phyloP scores from a whole-genome alignment of 768 basidiomycete genomes.

The Mycena latifolia region DNA sequence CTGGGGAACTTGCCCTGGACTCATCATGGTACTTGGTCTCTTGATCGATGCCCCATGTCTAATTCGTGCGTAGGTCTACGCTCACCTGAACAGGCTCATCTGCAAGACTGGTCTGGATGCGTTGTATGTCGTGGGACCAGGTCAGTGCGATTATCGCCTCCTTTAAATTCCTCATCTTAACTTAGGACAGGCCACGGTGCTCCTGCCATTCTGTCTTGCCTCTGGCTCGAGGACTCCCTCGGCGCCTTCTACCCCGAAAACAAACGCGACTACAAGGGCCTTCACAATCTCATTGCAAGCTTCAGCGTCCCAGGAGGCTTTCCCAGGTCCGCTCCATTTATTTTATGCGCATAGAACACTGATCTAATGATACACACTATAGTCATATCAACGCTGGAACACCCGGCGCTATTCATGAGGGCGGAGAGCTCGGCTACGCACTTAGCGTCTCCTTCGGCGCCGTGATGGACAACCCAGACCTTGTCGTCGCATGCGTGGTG shows the following conservation, averaged over 20 bases:
- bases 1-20: conserved; percentile 69
- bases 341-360: not conserved
- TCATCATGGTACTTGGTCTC: conserved; percentile 16
- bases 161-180: not conserved
- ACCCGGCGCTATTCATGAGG: conserved; percentile 93
- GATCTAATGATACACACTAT: not conserved
- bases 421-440: conserved; percentile 92
- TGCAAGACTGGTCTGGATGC: conserved; percentile 70
- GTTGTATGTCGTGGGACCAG: conserved; percentile 87
- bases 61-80: conserved; percentile 51
- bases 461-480: conserved; percentile 92
- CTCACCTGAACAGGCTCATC: conserved; percentile 77
- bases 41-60: not conserved
- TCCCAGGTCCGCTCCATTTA: conserved; percentile 66
- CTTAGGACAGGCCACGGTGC: conserved; percentile 77
- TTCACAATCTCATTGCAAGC: conserved; percentile 74
- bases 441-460: conserved; percentile 89
- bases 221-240: conserved; percentile 88
- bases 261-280: conserved; percentile 66
- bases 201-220: conserved; percentile 86
- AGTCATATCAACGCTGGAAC: conserved; percentile 87
- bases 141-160: conserved; percentile 44
- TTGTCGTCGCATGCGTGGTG: conserved; percentile 84
- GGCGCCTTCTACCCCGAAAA: conserved; percentile 69
- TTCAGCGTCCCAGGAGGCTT: conserved; percentile 91